Conservation (phyloP, 495 filamentous ascomycete species). For the Acidiella bohemica region DNA sequence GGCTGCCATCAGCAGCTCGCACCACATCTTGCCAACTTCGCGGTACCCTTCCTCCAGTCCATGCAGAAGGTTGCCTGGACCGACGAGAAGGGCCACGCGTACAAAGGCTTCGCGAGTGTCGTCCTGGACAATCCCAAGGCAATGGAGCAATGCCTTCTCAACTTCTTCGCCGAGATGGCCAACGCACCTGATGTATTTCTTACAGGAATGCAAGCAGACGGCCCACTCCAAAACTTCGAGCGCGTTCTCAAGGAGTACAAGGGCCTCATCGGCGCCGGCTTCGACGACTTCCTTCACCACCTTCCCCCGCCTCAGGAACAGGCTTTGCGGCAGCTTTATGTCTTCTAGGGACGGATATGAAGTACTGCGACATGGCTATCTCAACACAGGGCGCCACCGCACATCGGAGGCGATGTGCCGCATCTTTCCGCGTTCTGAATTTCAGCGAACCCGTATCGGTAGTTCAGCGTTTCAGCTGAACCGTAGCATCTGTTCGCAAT, state of each 20-base stretch:
- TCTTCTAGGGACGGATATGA: conserved; percentile 8
- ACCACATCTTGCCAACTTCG: conserved; percentile 67
- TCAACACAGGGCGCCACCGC: no score
- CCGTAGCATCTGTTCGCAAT: conserved; percentile 20
- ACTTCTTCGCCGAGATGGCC: conserved; percentile 61
- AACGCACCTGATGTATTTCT: conserved; percentile 63
- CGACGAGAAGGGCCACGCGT: conserved; percentile 87
- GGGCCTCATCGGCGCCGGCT: conserved; percentile 11
- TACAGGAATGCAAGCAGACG: conserved; percentile 38
- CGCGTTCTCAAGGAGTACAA: conserved; percentile 15
- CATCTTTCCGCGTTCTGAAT: background rate
- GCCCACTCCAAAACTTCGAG: conserved; percentile 33
- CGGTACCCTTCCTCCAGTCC: conserved; percentile 63
- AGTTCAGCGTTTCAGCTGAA: conserved; percentile 15
- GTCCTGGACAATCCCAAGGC: conserved; percentile 79
- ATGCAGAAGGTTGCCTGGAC: conserved; percentile 78
- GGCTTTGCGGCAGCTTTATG: conserved; percentile 16
- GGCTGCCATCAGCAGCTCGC: conserved; percentile 63
- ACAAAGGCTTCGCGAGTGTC: conserved; percentile 75
- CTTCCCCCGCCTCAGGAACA: conserved; percentile 16
- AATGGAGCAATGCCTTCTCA: conserved; percentile 71
- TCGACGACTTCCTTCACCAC: conserved; percentile 13
- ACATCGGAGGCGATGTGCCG: no score
- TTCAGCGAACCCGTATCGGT: conserved; percentile 9
- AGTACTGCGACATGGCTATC: no score